Percentiles rank a stretch among this genome's conserved stretches.
Conservation (phyloP, 73 alveolate genomes). For the Tetrahymena malaccensis region DNA sequence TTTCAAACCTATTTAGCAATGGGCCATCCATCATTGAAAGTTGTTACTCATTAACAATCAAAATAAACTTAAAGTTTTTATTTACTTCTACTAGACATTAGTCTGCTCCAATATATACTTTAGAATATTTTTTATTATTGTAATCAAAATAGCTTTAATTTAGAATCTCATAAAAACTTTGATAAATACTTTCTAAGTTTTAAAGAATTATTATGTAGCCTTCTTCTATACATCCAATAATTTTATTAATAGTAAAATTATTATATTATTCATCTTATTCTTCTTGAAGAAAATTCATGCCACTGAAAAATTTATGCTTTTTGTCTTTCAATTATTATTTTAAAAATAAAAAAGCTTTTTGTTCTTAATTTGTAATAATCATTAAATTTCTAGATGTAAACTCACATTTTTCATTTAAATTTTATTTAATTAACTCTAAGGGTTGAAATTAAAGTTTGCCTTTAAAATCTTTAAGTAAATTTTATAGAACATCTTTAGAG, state of each 20-base stretch:
- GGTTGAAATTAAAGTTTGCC: neutral
- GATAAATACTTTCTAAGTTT: conserved; percentile 18
- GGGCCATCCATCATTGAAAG: conserved; percentile 30
- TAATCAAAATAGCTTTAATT: conserved; percentile 11
- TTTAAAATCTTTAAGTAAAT: neutral
- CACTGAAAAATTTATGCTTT: neutral
- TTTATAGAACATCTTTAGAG: neutral
- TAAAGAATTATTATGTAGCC: conserved; percentile 1
- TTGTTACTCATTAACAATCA: neutral
- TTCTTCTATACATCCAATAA: conserved; percentile 23
- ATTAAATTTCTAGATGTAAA: neutral
- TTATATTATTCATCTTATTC: conserved; percentile 3
- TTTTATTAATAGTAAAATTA: conserved; percentile 1
- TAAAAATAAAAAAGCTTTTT: neutral
- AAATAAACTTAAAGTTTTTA: neutral
- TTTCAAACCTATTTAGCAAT: conserved; percentile 33
- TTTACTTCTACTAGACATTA: neutral
- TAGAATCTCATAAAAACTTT: conserved; percentile 36
- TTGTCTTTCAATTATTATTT: neutral
- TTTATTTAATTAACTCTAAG: neutral
- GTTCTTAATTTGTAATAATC: conserved; percentile 36
- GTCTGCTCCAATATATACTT: conserved; percentile 29
- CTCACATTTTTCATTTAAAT: conserved; percentile 8
- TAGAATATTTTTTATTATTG: conserved; percentile 11
- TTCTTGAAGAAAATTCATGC: conserved; percentile 26